phyloP scores from a whole-genome alignment of 2,329 filamentous ascomycete genomes.

The Rutstroemia sydowiana region DNA sequence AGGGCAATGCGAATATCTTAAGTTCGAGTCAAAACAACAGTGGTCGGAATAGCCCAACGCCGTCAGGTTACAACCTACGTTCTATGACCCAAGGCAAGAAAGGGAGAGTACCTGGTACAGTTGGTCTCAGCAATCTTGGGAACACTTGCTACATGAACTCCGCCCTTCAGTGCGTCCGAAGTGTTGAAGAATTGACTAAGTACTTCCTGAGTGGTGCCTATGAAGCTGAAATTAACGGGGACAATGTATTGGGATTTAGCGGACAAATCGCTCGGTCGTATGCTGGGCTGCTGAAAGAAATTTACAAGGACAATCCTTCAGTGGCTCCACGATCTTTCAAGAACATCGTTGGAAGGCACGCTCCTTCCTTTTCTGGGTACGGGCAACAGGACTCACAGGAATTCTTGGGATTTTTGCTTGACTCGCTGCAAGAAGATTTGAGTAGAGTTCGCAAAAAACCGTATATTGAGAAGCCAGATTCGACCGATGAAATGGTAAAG shows the following conservation, averaged over 20 bases:
- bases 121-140: conserved; percentile 82
- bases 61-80: conserved; percentile 60
- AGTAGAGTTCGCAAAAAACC: conserved; percentile 93
- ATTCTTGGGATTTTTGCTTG: conserved; percentile 88
- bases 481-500: conserved; percentile 89
- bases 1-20: conserved; percentile 13
- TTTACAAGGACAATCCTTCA: conserved; percentile 68
- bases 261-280: conserved; percentile 86
- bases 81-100: conserved; percentile 46
- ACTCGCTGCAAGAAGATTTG: conserved; percentile 89
- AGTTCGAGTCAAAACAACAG: conserved; percentile 44
- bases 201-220: conserved; percentile 78
- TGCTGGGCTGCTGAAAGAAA: conserved; percentile 63
- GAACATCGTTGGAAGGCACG: conserved; percentile 68
- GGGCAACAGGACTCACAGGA: conserved; percentile 97
- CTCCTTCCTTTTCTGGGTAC: conserved; percentile 84
- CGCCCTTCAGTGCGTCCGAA: conserved; percentile 87
- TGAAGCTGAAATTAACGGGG: conserved; percentile 72
- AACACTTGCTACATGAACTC: conserved; percentile 99
- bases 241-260: conserved; percentile 78
- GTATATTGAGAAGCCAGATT: conserved; percentile 95
- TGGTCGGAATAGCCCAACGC: conserved; percentile 61
- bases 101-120: conserved; percentile 65
- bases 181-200: conserved; percentile 84
- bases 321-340: conserved; percentile 80